Conservation (phyloP, 2,329 filamentous ascomycete genomes). For the Laburnicola sp. region DNA sequence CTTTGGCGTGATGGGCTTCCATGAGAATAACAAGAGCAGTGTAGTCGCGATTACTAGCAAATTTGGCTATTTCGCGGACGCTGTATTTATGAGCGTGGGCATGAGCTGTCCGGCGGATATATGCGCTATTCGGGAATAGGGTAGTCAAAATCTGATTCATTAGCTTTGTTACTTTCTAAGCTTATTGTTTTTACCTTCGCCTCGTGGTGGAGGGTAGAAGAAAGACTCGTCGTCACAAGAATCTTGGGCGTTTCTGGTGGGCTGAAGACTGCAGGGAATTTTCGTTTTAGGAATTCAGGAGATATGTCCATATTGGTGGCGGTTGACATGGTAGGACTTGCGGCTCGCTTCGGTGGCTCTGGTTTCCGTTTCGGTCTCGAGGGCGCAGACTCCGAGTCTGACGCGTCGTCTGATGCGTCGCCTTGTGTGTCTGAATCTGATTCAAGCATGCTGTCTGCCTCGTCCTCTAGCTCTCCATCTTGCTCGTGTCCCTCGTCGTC, state of each 20-base stretch:
- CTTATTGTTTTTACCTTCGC: too few relatives aligned
- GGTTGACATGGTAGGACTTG: slow-evolving; percentile 59
- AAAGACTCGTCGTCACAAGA: slow-evolving; percentile 86
- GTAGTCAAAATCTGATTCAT: slow-evolving; percentile 72
- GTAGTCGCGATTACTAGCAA: slow-evolving; percentile 79
- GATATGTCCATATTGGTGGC: slow-evolving; percentile 63
- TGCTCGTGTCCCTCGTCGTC: slow-evolving; percentile 23
- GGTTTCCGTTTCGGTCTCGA: slow-evolving; percentile 36
- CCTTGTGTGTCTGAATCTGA: slow-evolving; percentile 56
- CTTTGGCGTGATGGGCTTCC: slow-evolving; percentile 76
- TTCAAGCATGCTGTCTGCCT: slow-evolving; percentile 73
- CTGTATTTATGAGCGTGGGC: slow-evolving; percentile 88
- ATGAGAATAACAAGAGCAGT: slow-evolving; percentile 83
- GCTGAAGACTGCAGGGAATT: slow-evolving; percentile 63
- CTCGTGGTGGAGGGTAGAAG: slow-evolving; percentile 84
- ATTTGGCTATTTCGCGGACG: slow-evolving; percentile 84
- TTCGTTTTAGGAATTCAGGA: slow-evolving; percentile 62
- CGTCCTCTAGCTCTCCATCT: slow-evolving; percentile 23
- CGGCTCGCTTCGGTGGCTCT: slow-evolving; percentile 54
- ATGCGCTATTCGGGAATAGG: slow-evolving; percentile 78
- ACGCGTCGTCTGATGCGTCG: slow-evolving; percentile 53
- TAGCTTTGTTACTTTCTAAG: too few relatives aligned
- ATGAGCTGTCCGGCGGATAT: slow-evolving; percentile 84
- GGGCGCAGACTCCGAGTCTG: slow-evolving; percentile 56
- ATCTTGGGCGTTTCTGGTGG: slow-evolving; percentile 72